Base-by-base conservation (phyloP, 495 filamentous ascomycete species). In the Aspergillus funiculosus region DNA sequence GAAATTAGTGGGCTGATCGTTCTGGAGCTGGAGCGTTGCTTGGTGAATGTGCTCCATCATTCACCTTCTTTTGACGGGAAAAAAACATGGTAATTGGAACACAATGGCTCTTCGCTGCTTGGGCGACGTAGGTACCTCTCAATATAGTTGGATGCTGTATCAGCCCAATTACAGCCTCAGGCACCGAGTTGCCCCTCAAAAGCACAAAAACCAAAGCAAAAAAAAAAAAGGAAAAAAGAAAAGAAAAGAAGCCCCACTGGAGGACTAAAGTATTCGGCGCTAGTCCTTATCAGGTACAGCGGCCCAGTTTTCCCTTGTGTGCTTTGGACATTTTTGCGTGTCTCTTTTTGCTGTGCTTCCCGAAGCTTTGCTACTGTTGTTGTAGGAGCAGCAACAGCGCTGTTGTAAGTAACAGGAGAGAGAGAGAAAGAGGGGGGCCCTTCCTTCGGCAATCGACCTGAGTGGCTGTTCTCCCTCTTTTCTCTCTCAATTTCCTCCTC, bases 1-100 rank as follows among this genome's bases (percentile, higher is more conserved):
- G 55, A 52, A 54, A 52, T 50, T 47, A 39, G 45, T 49, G 31
- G 46, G 55, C 43, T 51, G 55, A 54, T 58, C 51, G 1, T 27
- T 32, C 7, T 9, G 13, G 22, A 4, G n/a, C 28, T 27, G 28
- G 27, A 37, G 28, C 13, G 8, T 25, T 29, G 4, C 25, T 20
- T 24, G 28, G 28, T 2, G 24, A 45, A 34, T 38, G 18, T 6
- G 10, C 34, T 19, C 2, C 3, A 5, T 19, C 8, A 14, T 36
- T 15, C 7, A 18, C 31, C 13, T 20, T 18, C 10, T 13, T 22
- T 46, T 24, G 35, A 15, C 6, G n/a, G 9, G 13, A 26, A 30
- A 29, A 46, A 20, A 6, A 9, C 15, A 22, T 18, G 13, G 5
- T n/a, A 38, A 22, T 15, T 9, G 9, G 35, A 38, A 13, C 19